phyloP scores from a whole-genome alignment of 139 green algal species.

The Pleodorina starrii region DNA sequence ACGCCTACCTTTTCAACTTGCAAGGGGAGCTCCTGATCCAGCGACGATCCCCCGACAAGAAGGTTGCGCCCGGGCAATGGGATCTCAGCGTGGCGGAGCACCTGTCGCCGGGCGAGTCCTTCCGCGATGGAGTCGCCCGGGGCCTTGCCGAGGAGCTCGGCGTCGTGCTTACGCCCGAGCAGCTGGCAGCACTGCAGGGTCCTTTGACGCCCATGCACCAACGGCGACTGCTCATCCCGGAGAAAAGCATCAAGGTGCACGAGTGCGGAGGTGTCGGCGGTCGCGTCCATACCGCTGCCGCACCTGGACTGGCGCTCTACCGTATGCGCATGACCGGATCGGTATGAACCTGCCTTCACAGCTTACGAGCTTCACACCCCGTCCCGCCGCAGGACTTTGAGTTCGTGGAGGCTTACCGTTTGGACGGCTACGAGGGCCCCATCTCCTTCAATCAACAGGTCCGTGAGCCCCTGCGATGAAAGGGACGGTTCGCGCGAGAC shows the following conservation, averaged over 20 bases:
- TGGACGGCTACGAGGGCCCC: constrained; percentile 52
- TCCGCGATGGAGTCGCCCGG: constrained; percentile 61
- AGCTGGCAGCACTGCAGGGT: constrained; percentile 47
- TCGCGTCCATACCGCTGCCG: not conserved
- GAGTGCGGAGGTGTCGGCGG: too few species aligned
- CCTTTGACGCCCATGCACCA: constrained; percentile 66
- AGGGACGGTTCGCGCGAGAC: too few species aligned
- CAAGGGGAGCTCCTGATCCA: constrained; percentile 73
- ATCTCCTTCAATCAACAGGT: constrained; percentile 55
- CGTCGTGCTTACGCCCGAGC: constrained; percentile 41
- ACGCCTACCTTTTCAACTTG: constrained; percentile 74
- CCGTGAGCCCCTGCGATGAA: not conserved
- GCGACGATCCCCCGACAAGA: constrained; percentile 68
- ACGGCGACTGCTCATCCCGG: constrained; percentile 54
- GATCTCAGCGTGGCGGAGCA: constrained; percentile 83
- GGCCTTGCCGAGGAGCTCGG: constrained; percentile 82
- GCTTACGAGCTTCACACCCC: not conserved
- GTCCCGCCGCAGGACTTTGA: constrained; percentile 53
- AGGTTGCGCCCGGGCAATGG: constrained; percentile 78
- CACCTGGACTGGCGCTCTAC: not conserved
- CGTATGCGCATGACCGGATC: not conserved
- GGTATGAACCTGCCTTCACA: not conserved
- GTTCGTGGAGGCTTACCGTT: constrained; percentile 63
- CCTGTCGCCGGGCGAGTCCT: constrained; percentile 76
- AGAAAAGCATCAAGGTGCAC: constrained; percentile 31